phyloP scores from a whole-genome alignment of 305 asterid species.

The Fraxinus sp. region DNA sequence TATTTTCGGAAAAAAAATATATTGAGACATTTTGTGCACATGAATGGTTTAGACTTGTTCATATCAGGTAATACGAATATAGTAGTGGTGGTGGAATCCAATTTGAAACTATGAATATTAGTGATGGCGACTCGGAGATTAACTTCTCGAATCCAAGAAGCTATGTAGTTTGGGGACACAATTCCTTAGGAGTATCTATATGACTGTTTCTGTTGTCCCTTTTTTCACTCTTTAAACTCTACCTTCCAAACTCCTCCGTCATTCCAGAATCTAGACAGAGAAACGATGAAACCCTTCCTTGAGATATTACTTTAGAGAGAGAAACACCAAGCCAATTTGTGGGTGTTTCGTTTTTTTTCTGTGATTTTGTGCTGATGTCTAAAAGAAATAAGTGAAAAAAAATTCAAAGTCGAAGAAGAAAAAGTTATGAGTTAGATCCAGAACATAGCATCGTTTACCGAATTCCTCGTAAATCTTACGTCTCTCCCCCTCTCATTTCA shows the following conservation, averaged over 20 bases:
- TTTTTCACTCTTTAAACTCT: background rate
- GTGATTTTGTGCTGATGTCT: background rate
- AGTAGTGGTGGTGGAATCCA: background rate
- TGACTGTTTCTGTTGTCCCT: background rate
- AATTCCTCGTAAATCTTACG: constrained; percentile 25
- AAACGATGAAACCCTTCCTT: background rate
- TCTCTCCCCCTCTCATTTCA: constrained; percentile 11
- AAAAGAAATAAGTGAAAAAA: constrained; percentile 22
- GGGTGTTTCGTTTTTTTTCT: background rate
- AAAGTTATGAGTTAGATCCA: background rate
- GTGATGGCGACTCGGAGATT: background rate
- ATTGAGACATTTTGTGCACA: background rate
- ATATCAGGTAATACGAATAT: background rate
- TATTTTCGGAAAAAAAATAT: too few species aligned
- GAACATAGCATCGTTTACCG: constrained; percentile 14
- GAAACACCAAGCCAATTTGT: background rate
- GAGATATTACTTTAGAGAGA: background rate
- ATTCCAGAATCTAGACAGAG: constrained; percentile 5
- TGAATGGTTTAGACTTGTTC: background rate
- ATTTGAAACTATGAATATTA: background rate
- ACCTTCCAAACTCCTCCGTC: constrained; percentile 7
- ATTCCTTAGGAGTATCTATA: background rate
- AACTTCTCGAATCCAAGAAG: background rate
- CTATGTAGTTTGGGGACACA: background rate
- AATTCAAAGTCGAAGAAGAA: constrained; percentile 36